phyloP scores from a whole-genome alignment of 2,329 filamentous ascomycete genomes.

The Penicillium hordei region DNA sequence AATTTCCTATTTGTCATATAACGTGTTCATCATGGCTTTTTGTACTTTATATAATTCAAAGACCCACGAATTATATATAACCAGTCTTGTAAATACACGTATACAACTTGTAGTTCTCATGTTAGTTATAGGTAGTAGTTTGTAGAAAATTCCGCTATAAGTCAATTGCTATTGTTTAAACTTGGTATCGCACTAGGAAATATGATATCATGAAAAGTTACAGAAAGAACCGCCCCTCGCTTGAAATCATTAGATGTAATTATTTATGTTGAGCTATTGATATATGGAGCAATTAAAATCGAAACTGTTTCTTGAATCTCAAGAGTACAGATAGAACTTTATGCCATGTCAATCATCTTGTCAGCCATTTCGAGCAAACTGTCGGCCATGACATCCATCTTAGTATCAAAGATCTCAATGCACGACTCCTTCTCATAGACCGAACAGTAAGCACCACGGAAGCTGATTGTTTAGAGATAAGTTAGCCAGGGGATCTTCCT shows the following conservation, averaged over 20 bases:
- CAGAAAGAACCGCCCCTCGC: background rate
- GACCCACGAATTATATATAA: background rate
- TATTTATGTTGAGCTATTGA: background rate
- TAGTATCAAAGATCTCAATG: constrained; percentile 50
- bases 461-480: constrained; percentile 13
- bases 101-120: background rate
- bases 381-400: constrained; percentile 54
- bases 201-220: background rate
- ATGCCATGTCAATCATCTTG: constrained; percentile 24
- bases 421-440: constrained; percentile 55
- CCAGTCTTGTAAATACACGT: background rate
- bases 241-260: background rate
- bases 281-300: background rate
- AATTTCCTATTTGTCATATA: background rate
- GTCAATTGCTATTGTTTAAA: background rate
- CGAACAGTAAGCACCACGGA: constrained; percentile 56
- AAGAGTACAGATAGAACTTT: background rate
- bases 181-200: background rate
- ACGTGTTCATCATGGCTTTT: background rate
- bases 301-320: background rate
- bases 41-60: too few relatives aligned
- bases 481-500: background rate
- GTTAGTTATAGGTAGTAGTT: background rate
- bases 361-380: constrained; percentile 51
- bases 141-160: background rate